phyloP scores from a whole-genome alignment of 768 basidiomycete species.

The Amanita molliuscula region DNA sequence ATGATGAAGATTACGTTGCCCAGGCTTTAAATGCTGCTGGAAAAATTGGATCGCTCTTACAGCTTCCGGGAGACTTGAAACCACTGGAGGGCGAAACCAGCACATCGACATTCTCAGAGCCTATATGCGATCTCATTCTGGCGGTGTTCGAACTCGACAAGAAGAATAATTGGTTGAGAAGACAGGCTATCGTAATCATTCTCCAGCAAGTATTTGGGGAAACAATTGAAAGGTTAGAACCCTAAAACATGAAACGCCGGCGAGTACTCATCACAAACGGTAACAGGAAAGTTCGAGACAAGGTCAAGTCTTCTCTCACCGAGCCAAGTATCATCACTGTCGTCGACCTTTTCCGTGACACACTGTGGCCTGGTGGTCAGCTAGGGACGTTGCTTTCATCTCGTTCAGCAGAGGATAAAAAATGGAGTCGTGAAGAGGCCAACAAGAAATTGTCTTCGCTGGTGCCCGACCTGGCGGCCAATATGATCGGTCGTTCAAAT shows the following conservation, averaged over 20 bases:
- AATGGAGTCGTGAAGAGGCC: constrained; percentile 74
- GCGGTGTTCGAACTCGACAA: constrained; percentile 93
- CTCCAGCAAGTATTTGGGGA: constrained; percentile 92
- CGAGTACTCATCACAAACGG: not conserved
- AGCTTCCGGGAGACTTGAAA: constrained; percentile 68
- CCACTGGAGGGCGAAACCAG: constrained; percentile 84
- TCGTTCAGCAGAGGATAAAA: constrained; percentile 76
- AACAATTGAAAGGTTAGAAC: constrained; percentile 82
- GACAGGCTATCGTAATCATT: constrained; percentile 94
- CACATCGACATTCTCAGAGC: constrained; percentile 80
- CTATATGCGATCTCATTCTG: constrained; percentile 88
- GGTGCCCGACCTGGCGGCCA: constrained; percentile 91
- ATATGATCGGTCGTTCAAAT: constrained; percentile 97
- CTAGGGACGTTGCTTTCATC: constrained; percentile 47
- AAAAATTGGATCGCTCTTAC: constrained; percentile 51
- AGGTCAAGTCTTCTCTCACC: constrained; percentile 49
- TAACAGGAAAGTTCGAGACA: constrained; percentile 79
- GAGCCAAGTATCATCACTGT: constrained; percentile 62
- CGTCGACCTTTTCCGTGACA: constrained; percentile 58
- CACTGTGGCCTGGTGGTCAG: constrained; percentile 81
- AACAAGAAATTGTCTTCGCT: constrained; percentile 84
- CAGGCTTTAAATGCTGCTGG: constrained; percentile 69
- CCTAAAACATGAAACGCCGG: not conserved
- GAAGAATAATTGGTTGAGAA: constrained; percentile 91
- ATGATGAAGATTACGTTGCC: constrained; percentile 78